Conservation (phyloP, 805 yeast species). For the Monosporozyma unispora region DNA sequence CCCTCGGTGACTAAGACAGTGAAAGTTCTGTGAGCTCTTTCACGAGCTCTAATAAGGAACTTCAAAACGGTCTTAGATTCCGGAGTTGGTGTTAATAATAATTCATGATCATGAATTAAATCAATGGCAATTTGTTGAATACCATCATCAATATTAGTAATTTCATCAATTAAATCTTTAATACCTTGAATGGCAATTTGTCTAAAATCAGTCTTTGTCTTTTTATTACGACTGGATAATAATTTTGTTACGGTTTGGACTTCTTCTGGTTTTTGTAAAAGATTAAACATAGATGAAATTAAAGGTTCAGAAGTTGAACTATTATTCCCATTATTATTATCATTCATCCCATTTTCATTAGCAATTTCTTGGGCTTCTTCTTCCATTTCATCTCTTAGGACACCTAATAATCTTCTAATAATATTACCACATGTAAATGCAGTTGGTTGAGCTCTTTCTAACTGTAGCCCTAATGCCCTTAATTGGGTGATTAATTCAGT, state of each 20-base stretch:
- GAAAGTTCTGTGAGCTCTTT: slow-evolving; percentile 67
- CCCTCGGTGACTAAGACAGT: slow-evolving; percentile 87
- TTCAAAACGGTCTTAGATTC: slow-evolving; percentile 81
- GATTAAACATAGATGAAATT: slow-evolving; percentile 78
- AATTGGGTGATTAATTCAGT: slow-evolving; percentile 64
- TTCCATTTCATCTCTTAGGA: slow-evolving; percentile 78
- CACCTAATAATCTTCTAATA: slow-evolving; percentile 77
- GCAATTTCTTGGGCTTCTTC: slow-evolving; percentile 31
- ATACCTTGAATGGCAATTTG: slow-evolving; percentile 87
- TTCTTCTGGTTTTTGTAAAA: slow-evolving; percentile 48
- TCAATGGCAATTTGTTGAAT: slow-evolving; percentile 87
- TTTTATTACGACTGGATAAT: slow-evolving; percentile 5
- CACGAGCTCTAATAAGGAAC: slow-evolving; percentile 76
- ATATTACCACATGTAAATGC: slow-evolving; percentile 87
- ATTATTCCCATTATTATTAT: slow-evolving; percentile 3
- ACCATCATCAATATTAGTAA: slow-evolving; percentile 80
- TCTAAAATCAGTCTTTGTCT: slow-evolving; percentile 51
- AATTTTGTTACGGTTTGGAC: slow-evolving; percentile 10
- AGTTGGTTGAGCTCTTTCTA: slow-evolving; percentile 77
- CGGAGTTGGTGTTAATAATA: slow-evolving; percentile 84
- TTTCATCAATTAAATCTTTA: slow-evolving; percentile 85
- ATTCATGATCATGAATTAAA: slow-evolving; percentile 85
- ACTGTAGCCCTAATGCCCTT: slow-evolving; percentile 59
- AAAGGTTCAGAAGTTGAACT: slow-evolving; percentile 37
- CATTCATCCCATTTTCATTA: neutral